phyloP scores from a whole-genome alignment of 1,284 basidiomycete genomes.

The Cystobasidiaceae sp. region DNA sequence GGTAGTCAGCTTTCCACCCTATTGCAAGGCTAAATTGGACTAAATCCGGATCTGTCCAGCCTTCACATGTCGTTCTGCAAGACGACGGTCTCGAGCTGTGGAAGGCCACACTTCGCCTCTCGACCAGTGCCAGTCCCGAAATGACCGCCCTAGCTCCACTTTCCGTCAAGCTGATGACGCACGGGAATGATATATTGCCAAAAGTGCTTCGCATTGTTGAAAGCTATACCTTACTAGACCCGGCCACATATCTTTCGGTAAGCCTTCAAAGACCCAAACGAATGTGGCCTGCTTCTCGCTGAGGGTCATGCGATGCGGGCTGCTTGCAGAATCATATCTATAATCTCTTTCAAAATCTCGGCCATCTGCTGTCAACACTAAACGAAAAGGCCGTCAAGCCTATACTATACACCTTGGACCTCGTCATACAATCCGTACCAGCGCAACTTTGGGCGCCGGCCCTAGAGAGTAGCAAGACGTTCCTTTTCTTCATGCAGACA shows the following conservation, averaged over 20 bases:
- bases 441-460: slow-evolving; percentile 27
- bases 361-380: slow-evolving; percentile 15
- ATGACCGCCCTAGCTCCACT: slow-evolving; percentile 36
- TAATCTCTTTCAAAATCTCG: slow-evolving; percentile 20
- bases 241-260: not conserved
- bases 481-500: not conserved
- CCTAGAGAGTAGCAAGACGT: slow-evolving; percentile 27
- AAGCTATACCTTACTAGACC: slow-evolving; percentile 37
- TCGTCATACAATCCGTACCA: slow-evolving; percentile 30
- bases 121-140: slow-evolving; percentile 26
- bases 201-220: slow-evolving; percentile 37
- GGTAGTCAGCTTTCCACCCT: not conserved
- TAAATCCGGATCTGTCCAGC: slow-evolving; percentile 5
- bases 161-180: slow-evolving; percentile 30
- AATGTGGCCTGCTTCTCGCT: no score
- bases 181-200: slow-evolving; percentile 37
- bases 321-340: slow-evolving; percentile 3
- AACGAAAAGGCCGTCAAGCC: slow-evolving; percentile 37
- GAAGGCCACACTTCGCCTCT: slow-evolving; percentile 34
- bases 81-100: slow-evolving; percentile 42
- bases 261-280: no score
- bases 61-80: slow-evolving; percentile 38
- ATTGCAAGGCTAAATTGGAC: not conserved
- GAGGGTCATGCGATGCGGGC: no score
- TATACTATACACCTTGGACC: slow-evolving; percentile 36